A percentile compares a stretch with the other conserved stretches of the same genome.
These are phyloP conservation scores for Colletotrichum melonis DNA, from an alignment of 2,329 filamentous ascomycete species.

Conservation along the genomic window DNA sequence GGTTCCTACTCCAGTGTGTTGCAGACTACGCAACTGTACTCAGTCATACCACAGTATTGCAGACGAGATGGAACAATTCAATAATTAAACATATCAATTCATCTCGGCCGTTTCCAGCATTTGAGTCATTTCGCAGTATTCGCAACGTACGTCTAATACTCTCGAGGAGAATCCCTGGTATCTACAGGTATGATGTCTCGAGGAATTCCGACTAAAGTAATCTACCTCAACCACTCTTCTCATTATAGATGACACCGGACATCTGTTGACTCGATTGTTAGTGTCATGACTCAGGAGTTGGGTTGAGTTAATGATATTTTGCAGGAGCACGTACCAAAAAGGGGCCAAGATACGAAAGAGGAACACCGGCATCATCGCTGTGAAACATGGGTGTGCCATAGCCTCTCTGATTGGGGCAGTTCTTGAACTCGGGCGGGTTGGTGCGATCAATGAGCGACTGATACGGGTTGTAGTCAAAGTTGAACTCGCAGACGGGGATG, in stretches of 20 bases:
- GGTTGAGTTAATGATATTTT: neutral
- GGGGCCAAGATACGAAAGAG: conserved; percentile 15
- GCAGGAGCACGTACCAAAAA: conserved; percentile 1
- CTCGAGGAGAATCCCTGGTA: neutral
- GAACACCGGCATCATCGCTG: neutral
- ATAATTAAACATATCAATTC: neutral
- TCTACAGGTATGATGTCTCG: neutral
- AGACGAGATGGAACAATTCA: neutral
- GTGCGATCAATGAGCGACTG: neutral
- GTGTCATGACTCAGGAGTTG: neutral
- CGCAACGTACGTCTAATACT: neutral
- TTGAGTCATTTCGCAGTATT: neutral
- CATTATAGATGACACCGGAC: neutral
- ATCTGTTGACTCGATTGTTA: neutral
- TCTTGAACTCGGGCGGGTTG: conserved; percentile 6
- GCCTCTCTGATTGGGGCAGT: conserved; percentile 9
- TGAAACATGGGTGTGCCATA: neutral
- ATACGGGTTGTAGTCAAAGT: conserved; percentile 18
- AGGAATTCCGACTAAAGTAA: neutral
- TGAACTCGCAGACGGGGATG: conserved; percentile 19
- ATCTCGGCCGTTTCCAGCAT: neutral
- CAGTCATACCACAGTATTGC: neutral
- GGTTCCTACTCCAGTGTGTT: neutral
- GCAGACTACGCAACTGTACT: neutral
- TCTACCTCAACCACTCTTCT: neutral